phyloP scores from a whole-genome alignment of 2,329 filamentous ascomycete species.

The Paramyrothecium roridum region DNA sequence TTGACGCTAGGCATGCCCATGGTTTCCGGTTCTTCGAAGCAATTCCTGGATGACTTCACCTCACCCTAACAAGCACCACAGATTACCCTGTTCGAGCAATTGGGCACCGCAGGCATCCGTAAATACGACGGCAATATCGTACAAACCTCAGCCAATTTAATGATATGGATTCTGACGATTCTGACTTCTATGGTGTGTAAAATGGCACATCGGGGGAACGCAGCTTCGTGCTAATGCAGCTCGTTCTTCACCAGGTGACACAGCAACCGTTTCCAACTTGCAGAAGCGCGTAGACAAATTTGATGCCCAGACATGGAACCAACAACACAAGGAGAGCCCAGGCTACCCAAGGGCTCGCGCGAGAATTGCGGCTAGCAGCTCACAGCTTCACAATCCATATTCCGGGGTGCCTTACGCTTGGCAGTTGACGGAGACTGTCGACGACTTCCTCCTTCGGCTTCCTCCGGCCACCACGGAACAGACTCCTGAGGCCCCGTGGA shows the following conservation, averaged over 20 bases:
- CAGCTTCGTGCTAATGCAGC: not conserved
- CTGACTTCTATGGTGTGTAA: slow-evolving; percentile 52
- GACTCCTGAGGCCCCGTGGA: slow-evolving; percentile 56
- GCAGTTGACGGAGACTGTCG: slow-evolving; percentile 61
- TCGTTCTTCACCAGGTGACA: slow-evolving; percentile 45
- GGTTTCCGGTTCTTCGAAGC: not conserved
- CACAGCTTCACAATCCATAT: slow-evolving; percentile 55
- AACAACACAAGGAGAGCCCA: slow-evolving; percentile 18
- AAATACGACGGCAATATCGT: not conserved
- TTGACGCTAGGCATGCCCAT: not conserved
- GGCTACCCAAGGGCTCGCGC: slow-evolving; percentile 19
- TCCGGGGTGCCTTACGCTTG: slow-evolving; percentile 52
- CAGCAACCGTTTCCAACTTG: slow-evolving; percentile 42
- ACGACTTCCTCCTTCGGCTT: slow-evolving; percentile 64
- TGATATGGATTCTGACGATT: slow-evolving; percentile 44
- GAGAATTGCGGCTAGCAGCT: slow-evolving; percentile 11
- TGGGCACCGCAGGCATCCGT: too few relatives aligned
- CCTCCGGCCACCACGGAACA: slow-evolving; percentile 61
- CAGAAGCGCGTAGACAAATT: slow-evolving; percentile 49
- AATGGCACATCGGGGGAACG: not conserved
- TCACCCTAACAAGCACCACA: not conserved
- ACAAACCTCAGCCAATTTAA: not conserved
- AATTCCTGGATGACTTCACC: not conserved
- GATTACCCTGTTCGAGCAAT: not conserved
- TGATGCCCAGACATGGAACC: slow-evolving; percentile 42